Base-by-base conservation (phyloP, 2,329 filamentous ascomycete species). In the Ophiostoma ulmi region DNA sequence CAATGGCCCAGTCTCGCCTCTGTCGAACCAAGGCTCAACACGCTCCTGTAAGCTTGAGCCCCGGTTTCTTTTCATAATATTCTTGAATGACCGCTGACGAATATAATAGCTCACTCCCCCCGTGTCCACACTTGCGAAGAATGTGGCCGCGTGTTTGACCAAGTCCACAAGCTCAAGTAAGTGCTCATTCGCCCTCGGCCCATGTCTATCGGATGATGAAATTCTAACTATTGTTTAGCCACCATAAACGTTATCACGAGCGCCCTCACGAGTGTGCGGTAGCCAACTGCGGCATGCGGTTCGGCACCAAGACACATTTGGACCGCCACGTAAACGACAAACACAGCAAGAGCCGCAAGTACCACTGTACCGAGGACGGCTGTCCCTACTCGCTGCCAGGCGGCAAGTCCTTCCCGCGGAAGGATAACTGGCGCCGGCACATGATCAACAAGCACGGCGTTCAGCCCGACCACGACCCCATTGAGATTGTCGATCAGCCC, bases 391-490 rank as follows among this genome's bases (percentile, higher is more conserved):
- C 85, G n/a, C 82, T 81, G 70, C 76, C 79, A 20, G 86, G 86
- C 10, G 85, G 86, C 70, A 87, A 86, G 73, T 85, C 83, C 0
- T 88, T 88, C 73, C 85, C 86, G 0, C 80, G 86, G 69, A 88
- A 88, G 75, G 86, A 88, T 75, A 88, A 88, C 77, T 88, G 86
- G 86, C 84, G 86, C 74, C 79, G 86, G 70, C 86, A 88, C 75
- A 88, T 88, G 85, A 80, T 82, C 48, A 88, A 87, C 76, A 88
- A 87, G 74, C 86, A 88, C 74, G 71, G 74, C 20, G 75, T 76
- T 67, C 75, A 75, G 2, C 76, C 77, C 0, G 77, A 81, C 48
- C 77, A 83, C 72, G 81, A 83, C 6, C 82, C 83, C 1, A 80
- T 82, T 20, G 81, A 82, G 22, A 78, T 82, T 17, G 79, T 81